These are phyloP conservation scores for Tubosaeta sp. DNA, from an alignment of 768 basidiomycete species.

Conservation along the genomic window DNA sequence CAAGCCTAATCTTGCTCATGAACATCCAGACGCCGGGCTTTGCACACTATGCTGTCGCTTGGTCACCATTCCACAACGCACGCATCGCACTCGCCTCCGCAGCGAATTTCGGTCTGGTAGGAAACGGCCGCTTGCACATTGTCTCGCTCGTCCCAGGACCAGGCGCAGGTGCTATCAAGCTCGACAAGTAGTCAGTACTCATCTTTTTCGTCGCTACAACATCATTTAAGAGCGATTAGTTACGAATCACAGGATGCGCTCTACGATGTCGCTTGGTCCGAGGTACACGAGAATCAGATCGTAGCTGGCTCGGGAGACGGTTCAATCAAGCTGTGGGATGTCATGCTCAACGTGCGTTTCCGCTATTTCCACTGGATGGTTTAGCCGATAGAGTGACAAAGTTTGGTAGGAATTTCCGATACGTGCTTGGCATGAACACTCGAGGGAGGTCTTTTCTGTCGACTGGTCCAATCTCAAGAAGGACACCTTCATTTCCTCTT, in stretches of 20 bases:
- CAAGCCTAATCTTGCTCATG: background rate
- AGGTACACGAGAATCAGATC: slow-evolving; percentile 90
- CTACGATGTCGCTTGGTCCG: slow-evolving; percentile 93
- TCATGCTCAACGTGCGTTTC: slow-evolving; percentile 68
- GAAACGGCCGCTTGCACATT: slow-evolving; percentile 85
- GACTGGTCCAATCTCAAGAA: slow-evolving; percentile 96
- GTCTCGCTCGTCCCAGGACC: slow-evolving; percentile 42
- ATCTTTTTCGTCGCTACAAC: background rate
- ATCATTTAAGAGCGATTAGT: slow-evolving; percentile 35
- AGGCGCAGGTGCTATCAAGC: slow-evolving; percentile 34
- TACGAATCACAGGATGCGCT: slow-evolving; percentile 89
- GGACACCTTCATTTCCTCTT: slow-evolving; percentile 79
- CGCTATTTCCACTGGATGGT: background rate
- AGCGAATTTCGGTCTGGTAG: slow-evolving; percentile 92
- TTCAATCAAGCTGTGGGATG: slow-evolving; percentile 86
- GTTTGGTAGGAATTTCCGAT: slow-evolving; percentile 75
- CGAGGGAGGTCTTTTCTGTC: slow-evolving; percentile 86
- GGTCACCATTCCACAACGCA: slow-evolving; percentile 80
- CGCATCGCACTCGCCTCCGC: slow-evolving; percentile 77
- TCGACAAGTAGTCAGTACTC: slow-evolving; percentile 66
- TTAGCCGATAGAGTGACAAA: slow-evolving; percentile 26
- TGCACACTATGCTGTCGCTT: slow-evolving; percentile 75
- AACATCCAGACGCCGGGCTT: slow-evolving; percentile 67
- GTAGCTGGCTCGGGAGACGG: slow-evolving; percentile 89
- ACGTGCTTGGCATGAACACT: slow-evolving; percentile 91